Percentiles rank a stretch among this genome's conserved stretches.
These are phyloP conservation scores for Metarhizium album DNA, from an alignment of 2,329 filamentous ascomycete genomes.

Conservation along the genomic window DNA sequence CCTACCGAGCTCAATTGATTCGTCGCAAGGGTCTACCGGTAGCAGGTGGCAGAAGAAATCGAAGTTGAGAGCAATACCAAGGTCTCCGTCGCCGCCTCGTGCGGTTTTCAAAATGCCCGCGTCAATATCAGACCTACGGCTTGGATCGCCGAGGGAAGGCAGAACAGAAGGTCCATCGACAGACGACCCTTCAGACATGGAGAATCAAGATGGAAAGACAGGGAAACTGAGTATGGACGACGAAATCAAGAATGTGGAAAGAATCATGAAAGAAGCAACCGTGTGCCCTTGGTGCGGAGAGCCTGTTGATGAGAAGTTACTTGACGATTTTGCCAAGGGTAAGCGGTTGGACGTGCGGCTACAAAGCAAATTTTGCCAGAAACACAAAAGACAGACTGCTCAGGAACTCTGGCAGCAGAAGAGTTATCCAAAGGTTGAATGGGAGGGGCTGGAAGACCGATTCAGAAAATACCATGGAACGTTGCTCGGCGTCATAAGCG, in stretches of 20 bases:
- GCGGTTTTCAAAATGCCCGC: slow-evolving; percentile 14
- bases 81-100: slow-evolving; percentile 8
- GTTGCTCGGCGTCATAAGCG: slow-evolving; percentile 50
- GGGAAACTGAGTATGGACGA: slow-evolving; percentile 2
- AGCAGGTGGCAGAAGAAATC: not conserved
- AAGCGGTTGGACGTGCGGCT: slow-evolving; percentile 42
- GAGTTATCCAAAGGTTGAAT: slow-evolving; percentile 63
- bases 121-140: slow-evolving; percentile 7
- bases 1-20: not conserved
- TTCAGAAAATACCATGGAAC: slow-evolving; percentile 43
- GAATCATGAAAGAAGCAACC: slow-evolving; percentile 17
- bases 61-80: not conserved
- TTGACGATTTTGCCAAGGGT: slow-evolving; percentile 41
- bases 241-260: slow-evolving; percentile 1
- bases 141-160: not conserved
- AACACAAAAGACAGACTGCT: slow-evolving; percentile 49
- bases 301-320: slow-evolving; percentile 40
- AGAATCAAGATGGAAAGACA: not conserved
- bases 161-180: not conserved
- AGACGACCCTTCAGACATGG: slow-evolving; percentile 4
- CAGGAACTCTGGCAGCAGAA: slow-evolving; percentile 33
- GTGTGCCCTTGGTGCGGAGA: slow-evolving; percentile 59
- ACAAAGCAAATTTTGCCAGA: slow-evolving; percentile 53
- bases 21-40: not conserved
- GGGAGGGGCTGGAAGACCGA: slow-evolving; percentile 49